Evolutionary conservation across 129 eudicot genomes (phyloP), one percentile per base, ranked within the genome.

Genomic region (Saussurea involucrata): DNA sequence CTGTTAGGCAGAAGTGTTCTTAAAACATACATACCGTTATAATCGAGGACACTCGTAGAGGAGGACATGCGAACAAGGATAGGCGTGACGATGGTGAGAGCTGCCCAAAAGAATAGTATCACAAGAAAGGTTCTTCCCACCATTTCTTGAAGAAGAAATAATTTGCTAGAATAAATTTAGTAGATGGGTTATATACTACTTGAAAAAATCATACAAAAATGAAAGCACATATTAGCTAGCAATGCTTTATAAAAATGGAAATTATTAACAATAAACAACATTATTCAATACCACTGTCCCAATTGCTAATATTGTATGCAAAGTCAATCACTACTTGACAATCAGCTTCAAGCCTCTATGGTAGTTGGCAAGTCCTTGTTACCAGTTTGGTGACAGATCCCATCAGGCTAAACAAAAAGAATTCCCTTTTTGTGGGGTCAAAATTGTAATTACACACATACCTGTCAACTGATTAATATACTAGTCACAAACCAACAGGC

Each of bases 41-140:
- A 22, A 44, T 77, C 28, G 24, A 68, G 8, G 67, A 44, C 49
- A 36, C 53, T 80, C 24, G 90, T 80, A 9, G 86, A 72, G 6
- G 92, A 82, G 0, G 92, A 88, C 81, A 88, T 69, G 66, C 79
- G 93, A 24, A 90, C 69, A 1, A 88, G 96, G 49, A 73, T 63
- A 5, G 93, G 96, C 12, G 96, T 90, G 79, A 90, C 83, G 21
- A 86, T 69, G 63, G 88, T 84, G 81, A 90, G 91, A 40, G 82
- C 63, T 66, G 91, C 93, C 96, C 96, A 90, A 82, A 84, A 83
- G 82, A 84, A 86, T 15, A 90, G 83, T 53, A 90, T 88, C 75
- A 90, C 64, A 69, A 86, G 75, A 78, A 55, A 42, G 20, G 64
- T 86, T 85, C 96, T 88, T 49, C 78, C 88, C 20, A 34, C 75